phyloP scores from a whole-genome alignment of 2,329 filamentous ascomycete species.

The Ophiostoma sp. region DNA sequence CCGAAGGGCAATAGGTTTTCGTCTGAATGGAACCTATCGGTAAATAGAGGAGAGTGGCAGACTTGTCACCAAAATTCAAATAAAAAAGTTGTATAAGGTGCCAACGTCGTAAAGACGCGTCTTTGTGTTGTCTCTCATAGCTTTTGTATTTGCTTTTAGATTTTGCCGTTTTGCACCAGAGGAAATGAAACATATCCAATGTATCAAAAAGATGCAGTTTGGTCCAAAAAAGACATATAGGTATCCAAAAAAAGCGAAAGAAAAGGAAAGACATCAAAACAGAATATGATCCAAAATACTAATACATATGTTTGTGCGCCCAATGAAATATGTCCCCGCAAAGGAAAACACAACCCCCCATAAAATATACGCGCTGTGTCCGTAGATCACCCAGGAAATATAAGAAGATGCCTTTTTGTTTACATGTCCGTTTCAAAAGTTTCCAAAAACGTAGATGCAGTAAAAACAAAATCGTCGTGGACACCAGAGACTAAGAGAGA shows the following conservation, averaged over 20 bases:
- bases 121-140: not conserved
- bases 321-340: not conserved
- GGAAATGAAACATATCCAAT: not conserved
- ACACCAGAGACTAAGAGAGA: not conserved
- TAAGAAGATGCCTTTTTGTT: not conserved
- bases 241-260: not conserved
- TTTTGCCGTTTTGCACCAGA: not conserved
- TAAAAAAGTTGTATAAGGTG: not conserved
- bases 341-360: not conserved
- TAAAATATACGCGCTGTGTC: not conserved
- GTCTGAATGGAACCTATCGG: not conserved
- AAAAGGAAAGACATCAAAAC: not conserved
- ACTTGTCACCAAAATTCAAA: too few species aligned
- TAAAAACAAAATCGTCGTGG: not conserved
- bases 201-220: not conserved
- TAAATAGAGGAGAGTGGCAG: not conserved
- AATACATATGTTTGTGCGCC: constrained; percentile 6
- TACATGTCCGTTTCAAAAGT: constrained; percentile 12
- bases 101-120: not conserved
- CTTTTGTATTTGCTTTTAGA: not conserved
- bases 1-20: not conserved
- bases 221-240: not conserved
- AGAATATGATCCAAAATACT: not conserved
- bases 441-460: constrained; percentile 12
- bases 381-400: not conserved